Evolutionary conservation across 2,329 filamentous ascomycete species (phyloP), one percentile per base, ranked within the genome.

Genomic region (Emmonsia crescens): DNA sequence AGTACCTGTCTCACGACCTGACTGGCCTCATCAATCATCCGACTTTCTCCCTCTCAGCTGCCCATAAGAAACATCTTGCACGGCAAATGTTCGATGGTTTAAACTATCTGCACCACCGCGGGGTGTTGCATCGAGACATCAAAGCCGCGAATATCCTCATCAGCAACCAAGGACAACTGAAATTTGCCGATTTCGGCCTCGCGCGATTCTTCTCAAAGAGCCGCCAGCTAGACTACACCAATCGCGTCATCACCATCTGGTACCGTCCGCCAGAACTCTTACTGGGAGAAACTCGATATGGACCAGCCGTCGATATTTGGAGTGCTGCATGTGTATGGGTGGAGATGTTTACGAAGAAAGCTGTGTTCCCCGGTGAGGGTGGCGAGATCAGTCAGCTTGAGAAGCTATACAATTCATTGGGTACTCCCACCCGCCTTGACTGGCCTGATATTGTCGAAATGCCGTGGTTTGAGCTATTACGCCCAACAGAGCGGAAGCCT

Each of bases 171-270:
- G 94, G 94, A 5, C 83, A 91, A 62, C 78, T 99, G 61, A 99
- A 97, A 74, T 83, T 96, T 64, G 94, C 94, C 36, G 94, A 99
- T 74, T 99, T 99, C 74, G 94, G 94, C 24, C 83, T 99, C 16
- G 94, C 94, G 14, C 87, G 95, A 44, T 99, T 99, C 75, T 99
- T 96, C 71, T 89, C 91, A 40, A 99, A 99, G 73, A 87, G 88
- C 57, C 86, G 88, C 64, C 89, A 94, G 73, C 83, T 96, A 55
- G 93, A 99, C 73, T 99, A 99, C 74, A 99, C 94, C 1, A 99
- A 99, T 72, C 89, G 94, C 42, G 95, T 99, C 68, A 96, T 99
- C 72, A 99, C 94, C 1, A 96, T 99, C 66, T 99, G 95, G 95
- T 96, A 96, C 73, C 85, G 92, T 3, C 89, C 91, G 0, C 91